Percentiles rank a stretch among this genome's conserved stretches.
These are phyloP conservation scores for Lasiodiplodia sp. DNA, from an alignment of 2,329 filamentous ascomycete species.

Conservation along the genomic window DNA sequence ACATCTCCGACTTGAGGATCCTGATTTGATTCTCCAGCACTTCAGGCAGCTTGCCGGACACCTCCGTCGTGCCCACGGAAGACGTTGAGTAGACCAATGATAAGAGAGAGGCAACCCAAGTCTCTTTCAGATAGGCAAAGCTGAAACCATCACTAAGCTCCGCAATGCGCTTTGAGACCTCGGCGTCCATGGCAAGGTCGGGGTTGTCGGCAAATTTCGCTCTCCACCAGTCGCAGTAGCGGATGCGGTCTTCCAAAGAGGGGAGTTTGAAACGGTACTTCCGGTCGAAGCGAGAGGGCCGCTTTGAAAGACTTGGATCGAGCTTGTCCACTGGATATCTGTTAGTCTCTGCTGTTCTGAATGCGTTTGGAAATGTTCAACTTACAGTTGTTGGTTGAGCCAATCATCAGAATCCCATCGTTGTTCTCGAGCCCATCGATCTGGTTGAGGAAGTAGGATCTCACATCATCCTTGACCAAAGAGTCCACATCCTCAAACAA, in stretches of 20 bases:
- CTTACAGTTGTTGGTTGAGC: constrained; percentile 64
- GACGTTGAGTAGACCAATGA: constrained; percentile 42
- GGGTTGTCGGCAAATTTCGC: constrained; percentile 46
- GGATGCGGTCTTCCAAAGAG: constrained; percentile 45
- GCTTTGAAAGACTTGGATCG: constrained; percentile 67
- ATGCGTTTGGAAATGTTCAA: constrained; percentile 39
- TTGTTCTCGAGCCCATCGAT: constrained; percentile 74
- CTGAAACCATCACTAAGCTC: constrained; percentile 53
- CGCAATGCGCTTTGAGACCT: constrained; percentile 43
- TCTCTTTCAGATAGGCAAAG: constrained; percentile 57
- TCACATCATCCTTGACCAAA: constrained; percentile 65
- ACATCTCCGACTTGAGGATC: constrained; percentile 4
- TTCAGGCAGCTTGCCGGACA: constrained; percentile 28
- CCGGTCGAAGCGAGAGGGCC: constrained; percentile 56
- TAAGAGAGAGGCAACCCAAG: constrained; percentile 51
- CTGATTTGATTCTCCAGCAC: constrained; percentile 16
- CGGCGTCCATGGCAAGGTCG: not conserved
- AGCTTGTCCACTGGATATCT: constrained; percentile 46
- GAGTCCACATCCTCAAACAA: constrained; percentile 77
- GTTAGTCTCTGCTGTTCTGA: constrained; percentile 30
- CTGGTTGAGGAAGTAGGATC: constrained; percentile 76
- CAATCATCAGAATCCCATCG: constrained; percentile 74
- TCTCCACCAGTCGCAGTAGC: constrained; percentile 56
- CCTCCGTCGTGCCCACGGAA: constrained; percentile 39
- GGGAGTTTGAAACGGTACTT: constrained; percentile 57